These are phyloP conservation scores for Cyclotella baltica DNA, from an alignment of 108 stramenopile species.

Conservation along the genomic window DNA sequence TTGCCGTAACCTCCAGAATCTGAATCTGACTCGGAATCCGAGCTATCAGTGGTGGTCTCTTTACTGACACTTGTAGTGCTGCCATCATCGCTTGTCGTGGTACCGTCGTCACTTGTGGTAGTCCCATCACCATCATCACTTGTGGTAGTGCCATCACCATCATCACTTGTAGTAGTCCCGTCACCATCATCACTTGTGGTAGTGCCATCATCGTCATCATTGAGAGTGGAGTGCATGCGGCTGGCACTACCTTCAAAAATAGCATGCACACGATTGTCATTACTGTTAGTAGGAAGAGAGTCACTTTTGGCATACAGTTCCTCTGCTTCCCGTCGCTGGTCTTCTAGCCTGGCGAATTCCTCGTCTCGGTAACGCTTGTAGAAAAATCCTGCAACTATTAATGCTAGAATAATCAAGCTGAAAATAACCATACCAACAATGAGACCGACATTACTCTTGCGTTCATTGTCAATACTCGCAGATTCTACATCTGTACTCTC, in stretches of 20 bases:
- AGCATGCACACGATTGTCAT: not conserved
- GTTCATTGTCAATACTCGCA: not conserved
- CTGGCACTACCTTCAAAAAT: not conserved
- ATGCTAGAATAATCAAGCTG: slow-evolving; percentile 14
- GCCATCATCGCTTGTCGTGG: slow-evolving; percentile 12
- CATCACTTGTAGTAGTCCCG: slow-evolving; percentile 5
- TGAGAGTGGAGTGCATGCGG: not conserved
- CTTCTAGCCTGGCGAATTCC: not conserved
- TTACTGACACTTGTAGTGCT: slow-evolving; percentile 29
- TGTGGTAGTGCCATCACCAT: not conserved
- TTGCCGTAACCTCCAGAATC: not conserved
- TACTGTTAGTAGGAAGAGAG: not conserved
- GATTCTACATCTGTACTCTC: not conserved
- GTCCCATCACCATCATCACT: slow-evolving; percentile 12
- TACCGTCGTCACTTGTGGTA: slow-evolving; percentile 16
- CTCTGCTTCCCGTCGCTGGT: slow-evolving; percentile 7
- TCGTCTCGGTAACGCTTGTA: slow-evolving; percentile 8
- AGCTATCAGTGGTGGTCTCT: slow-evolving; percentile 22
- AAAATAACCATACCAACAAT: slow-evolving; percentile 22
- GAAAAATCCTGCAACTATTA: slow-evolving; percentile 2
- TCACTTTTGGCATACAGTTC: not conserved
- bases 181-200: not conserved
- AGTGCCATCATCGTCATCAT: not conserved
- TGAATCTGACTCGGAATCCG: not conserved
- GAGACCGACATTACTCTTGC: slow-evolving; percentile 9